These are phyloP conservation scores for Avena sativa DNA, from an alignment of 176 grass and related monocot species.

Conservation along the genomic window DNA sequence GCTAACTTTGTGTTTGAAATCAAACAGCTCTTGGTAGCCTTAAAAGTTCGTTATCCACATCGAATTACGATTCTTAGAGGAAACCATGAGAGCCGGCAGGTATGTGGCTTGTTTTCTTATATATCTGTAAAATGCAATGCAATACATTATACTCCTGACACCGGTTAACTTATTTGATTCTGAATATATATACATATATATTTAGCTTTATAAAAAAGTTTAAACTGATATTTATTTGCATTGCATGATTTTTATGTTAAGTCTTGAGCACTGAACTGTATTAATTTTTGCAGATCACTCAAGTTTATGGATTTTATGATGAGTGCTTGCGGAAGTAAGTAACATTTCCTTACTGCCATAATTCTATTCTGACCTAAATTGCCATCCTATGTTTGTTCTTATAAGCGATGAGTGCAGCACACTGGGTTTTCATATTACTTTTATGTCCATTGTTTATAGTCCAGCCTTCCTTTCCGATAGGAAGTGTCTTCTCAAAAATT, in stretches of 20 bases:
- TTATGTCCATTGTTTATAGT: background rate
- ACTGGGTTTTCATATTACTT: background rate
- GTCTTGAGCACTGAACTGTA: background rate
- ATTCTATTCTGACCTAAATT: constrained; percentile 22
- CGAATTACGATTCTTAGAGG: constrained; percentile 97
- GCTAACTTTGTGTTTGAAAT: constrained; percentile 28
- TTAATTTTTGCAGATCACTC: constrained; percentile 60
- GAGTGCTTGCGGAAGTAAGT: constrained; percentile 73
- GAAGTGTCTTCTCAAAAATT: background rate
- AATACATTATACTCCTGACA: background rate
- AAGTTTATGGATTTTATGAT: constrained; percentile 78
- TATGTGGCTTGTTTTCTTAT: constrained; percentile 38
- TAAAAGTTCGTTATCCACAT: constrained; percentile 94
- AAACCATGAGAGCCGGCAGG: constrained; percentile 97
- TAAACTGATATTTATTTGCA: constrained; percentile 10
- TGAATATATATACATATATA: background rate
- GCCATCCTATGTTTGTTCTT: background rate
- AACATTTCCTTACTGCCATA: constrained; percentile 14
- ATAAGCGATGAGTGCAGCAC: background rate
- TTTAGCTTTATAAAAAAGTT: background rate
- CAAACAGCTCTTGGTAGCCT: constrained; percentile 85
- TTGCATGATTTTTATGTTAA: background rate
- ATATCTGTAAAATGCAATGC: constrained; percentile 45
- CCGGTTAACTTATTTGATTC: background rate
- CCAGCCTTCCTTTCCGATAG: background rate